Conservation (phyloP, 257 asterid species). For the Fraxinus americana region DNA sequence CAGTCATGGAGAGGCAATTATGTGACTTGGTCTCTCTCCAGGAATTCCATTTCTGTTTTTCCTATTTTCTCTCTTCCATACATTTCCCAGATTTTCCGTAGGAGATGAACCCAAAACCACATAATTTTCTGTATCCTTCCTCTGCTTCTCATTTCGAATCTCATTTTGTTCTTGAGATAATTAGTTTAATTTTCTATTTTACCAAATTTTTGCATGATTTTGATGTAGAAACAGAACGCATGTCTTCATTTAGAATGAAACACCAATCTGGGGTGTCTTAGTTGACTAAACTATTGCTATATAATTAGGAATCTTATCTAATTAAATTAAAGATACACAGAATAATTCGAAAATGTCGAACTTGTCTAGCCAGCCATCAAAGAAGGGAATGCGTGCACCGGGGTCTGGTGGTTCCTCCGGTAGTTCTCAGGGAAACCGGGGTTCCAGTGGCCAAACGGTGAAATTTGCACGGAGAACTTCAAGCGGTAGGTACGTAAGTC, state of each 20-base stretch:
- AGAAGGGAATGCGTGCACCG: conserved; percentile 36
- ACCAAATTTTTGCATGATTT: neutral
- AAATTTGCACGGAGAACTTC: conserved; percentile 82
- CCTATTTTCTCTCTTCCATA: conserved; percentile 18
- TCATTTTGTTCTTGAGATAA: neutral
- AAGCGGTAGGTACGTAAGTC: conserved; percentile 75
- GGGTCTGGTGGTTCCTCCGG: conserved; percentile 32
- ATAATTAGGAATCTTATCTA: neutral
- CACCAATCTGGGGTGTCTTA: neutral
- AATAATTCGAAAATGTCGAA: conserved; percentile 39
- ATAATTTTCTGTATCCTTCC: conserved; percentile 11
- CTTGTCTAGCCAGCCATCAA: conserved; percentile 55
- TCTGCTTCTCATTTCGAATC: conserved; percentile 6
- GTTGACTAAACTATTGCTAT: neutral
- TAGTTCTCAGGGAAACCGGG: conserved; percentile 32
- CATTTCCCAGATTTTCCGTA: conserved; percentile 16
- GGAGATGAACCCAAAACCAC: conserved; percentile 24
- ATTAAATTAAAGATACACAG: neutral
- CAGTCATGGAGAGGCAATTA: neutral
- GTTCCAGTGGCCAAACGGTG: conserved; percentile 59
- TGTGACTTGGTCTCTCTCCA: neutral
- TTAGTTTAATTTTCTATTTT: neutral
- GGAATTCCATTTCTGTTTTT: conserved; percentile 20
- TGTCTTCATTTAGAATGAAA: neutral
- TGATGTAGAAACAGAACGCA: neutral